phyloP scores from a whole-genome alignment of 2,329 filamentous ascomycete species.

The Colletotrichum theobromicola region DNA sequence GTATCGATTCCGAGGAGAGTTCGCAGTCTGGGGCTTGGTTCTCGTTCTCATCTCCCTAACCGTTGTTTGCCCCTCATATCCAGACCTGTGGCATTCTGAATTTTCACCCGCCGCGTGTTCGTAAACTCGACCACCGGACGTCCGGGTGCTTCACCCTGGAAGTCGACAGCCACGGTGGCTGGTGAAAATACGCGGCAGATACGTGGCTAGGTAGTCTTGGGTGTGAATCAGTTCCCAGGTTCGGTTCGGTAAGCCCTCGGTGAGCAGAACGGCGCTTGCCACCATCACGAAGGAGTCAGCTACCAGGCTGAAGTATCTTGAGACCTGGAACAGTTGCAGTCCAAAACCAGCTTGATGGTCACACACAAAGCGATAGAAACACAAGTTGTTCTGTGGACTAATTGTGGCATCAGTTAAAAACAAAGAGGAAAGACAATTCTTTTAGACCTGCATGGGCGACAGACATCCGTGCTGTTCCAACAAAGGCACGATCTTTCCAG shows the following conservation, averaged over 20 bases:
- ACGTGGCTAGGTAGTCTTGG: background rate
- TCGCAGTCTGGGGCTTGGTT: background rate
- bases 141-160: background rate
- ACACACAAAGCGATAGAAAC: background rate
- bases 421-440: background rate
- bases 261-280: background rate
- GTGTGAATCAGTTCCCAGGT: background rate
- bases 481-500: background rate
- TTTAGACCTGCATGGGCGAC: background rate
- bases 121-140: background rate
- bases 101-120: background rate
- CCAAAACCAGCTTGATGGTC: background rate
- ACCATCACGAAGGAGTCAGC: background rate
- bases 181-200: background rate
- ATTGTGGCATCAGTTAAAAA: background rate
- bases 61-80: background rate
- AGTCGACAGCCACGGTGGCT: background rate
- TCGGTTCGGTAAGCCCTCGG: background rate
- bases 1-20: background rate
- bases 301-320: accelerated
- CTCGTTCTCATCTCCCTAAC: background rate
- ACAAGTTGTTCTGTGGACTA: accelerated
- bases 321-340: accelerated
- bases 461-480: background rate
- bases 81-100: background rate